Evolutionary conservation across 768 basidiomycete species (phyloP), one percentile per base, ranked within the genome.

Genomic region (Rhizopogon rudus): DNA sequence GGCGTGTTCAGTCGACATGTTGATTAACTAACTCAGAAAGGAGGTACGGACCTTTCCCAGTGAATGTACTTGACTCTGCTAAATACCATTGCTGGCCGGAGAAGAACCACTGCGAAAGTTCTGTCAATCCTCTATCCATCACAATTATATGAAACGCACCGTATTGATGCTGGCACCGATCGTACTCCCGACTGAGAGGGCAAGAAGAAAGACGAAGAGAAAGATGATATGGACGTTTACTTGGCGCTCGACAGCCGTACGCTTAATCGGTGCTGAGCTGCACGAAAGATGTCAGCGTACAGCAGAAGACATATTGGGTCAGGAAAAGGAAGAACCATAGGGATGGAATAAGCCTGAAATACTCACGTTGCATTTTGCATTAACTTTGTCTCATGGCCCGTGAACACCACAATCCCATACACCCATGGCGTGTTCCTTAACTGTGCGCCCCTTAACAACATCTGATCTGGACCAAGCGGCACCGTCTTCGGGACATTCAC

Each of bases 321-420:
- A 12, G 35, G 35, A 12, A 35, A 35, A 10, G 35, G 10, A 37
- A 12, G 12, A 12, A 66, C 58, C 54, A 17, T 3, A 35, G 42
- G 35, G 13, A 37, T 25, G 0, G 3, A 14, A 16, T 35, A 52
- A 25, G 6, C 13, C 9, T 28, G 17, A 37, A 39, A 25, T 1
- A 77, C 92, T 74, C 65, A 94, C 93, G 95, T 98, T 42, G 97
- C 96, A 64, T 98, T 98, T 56, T 92, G 82, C 93, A 98, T 95
- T 39, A 99, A 72, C 71, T 99, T 99, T 17, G 97, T 98, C 76
- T 99, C 95, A 65, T 98, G 97, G 0, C 97, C 97, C 0, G 94
- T 96, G 63, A 93, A 98, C 41, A 98, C 89, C 35, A 87, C 87
- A 7, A 99, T 67, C 12, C 95, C 96, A 69, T 98, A 98, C 29